phyloP scores from a whole-genome alignment of 176 grass and related monocot species.

The Oryza meridionalis region DNA sequence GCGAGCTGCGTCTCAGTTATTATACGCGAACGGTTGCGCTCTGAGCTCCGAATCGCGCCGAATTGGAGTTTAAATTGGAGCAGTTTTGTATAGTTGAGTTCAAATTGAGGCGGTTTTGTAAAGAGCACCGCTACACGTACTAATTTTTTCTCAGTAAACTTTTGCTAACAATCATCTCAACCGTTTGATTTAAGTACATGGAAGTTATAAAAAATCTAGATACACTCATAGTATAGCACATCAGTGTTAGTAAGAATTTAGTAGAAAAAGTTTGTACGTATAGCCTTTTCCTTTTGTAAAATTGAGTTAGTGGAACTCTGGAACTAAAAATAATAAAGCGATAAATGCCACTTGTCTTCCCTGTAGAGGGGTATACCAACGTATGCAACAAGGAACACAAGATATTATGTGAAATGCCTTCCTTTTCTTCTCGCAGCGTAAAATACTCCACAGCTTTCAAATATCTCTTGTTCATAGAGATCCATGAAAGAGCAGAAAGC shows the following conservation, averaged over 20 bases:
- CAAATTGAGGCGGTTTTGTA: background rate
- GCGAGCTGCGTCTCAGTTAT: background rate
- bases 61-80: background rate
- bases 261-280: too few species aligned
- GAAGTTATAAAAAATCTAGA: too few species aligned
- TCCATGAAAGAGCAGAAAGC: background rate
- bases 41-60: background rate
- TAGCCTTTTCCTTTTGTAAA: too few species aligned
- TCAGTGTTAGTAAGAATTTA: too few species aligned
- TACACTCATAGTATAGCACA: too few species aligned
- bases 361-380: background rate
- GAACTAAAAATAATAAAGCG: background rate
- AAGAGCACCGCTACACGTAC: too few species aligned
- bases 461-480: background rate
- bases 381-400: background rate
- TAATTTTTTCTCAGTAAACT: too few species aligned
- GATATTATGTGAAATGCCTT: background rate
- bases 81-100: background rate
- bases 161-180: too few species aligned
- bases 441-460: background rate
- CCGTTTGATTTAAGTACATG: too few species aligned
- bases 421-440: background rate
- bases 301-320: background rate
- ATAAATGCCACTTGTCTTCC: background rate
- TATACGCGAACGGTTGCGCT: background rate